These are phyloP conservation scores for Verbena officinalis DNA, from an alignment of 257 asterid genomes.

Conservation along the genomic window DNA sequence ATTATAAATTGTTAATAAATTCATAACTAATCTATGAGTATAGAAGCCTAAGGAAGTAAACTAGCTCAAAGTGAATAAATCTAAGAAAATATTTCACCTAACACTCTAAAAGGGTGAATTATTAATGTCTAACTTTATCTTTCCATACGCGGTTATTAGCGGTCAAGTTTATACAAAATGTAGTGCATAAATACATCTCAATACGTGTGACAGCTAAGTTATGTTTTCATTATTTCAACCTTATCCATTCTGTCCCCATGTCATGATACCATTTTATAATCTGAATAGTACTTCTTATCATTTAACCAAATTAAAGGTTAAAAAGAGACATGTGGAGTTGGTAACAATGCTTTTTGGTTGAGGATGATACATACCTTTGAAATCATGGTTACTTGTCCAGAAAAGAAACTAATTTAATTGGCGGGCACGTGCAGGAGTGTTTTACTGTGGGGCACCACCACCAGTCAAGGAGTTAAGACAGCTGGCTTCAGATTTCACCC, in stretches of 20 bases:
- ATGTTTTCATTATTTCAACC: neutral
- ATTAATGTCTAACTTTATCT: too few relatives aligned
- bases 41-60: too few relatives aligned
- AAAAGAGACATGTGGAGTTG: constrained; percentile 16
- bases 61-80: too few relatives aligned
- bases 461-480: constrained; percentile 62
- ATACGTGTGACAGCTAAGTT: neutral
- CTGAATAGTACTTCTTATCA: neutral
- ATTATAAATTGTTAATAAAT: too few relatives aligned
- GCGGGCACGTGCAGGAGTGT: constrained; percentile 65
- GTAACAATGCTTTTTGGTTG: constrained; percentile 14
- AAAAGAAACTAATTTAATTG: neutral
- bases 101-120: too few relatives aligned
- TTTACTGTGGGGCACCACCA: constrained; percentile 93
- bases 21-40: too few relatives aligned
- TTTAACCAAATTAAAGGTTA: constrained; percentile 17
- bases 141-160: too few relatives aligned
- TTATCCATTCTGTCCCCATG: neutral
- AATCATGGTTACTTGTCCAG: neutral
- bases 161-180: too few relatives aligned
- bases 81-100: too few relatives aligned
- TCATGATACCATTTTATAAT: neutral
- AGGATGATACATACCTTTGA: neutral
- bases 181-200: too few relatives aligned
- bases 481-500: constrained; percentile 74